phyloP scores from a whole-genome alignment of 768 basidiomycete genomes.

The Lactifluus volemus region DNA sequence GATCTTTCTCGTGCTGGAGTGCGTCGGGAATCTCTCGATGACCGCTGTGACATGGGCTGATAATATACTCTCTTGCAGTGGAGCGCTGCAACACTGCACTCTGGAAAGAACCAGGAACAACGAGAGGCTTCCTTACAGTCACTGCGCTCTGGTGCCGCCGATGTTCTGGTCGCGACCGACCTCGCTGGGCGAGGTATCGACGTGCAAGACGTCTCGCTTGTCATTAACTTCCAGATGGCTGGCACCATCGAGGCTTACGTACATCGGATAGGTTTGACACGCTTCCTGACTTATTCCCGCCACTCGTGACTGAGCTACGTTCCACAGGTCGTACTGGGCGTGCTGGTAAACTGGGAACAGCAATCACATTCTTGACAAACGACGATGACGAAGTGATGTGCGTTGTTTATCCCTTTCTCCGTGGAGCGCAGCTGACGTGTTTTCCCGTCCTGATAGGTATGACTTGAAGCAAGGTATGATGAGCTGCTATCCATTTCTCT shows the following conservation, averaged over 20 bases:
- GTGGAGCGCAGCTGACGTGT: conserved; percentile 3
- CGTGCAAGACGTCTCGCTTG: conserved; percentile 91
- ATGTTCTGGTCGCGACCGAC: conserved; percentile 94
- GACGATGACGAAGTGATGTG: conserved; percentile 95
- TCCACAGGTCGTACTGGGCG: conserved; percentile 85
- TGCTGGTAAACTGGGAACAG: conserved; percentile 87
- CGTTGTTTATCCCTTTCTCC: conserved; percentile 8
- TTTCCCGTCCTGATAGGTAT: conserved; percentile 48
- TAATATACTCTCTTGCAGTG: conserved; percentile 41
- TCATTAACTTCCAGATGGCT: conserved; percentile 98
- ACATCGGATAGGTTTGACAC: conserved; percentile 78
- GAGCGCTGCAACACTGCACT: conserved; percentile 87
- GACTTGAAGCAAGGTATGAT: conserved; percentile 84
- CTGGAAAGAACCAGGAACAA: conserved; percentile 96
- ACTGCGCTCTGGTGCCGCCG: conserved; percentile 75
- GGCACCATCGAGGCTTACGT: conserved; percentile 95
- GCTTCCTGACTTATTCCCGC: not conserved
- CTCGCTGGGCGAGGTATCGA: conserved; percentile 98
- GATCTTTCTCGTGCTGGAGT: conserved; percentile 86
- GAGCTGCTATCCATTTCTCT: conserved; percentile 20
- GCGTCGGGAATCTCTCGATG: conserved; percentile 26
- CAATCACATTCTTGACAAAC: conserved; percentile 94
- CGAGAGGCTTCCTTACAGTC: conserved; percentile 87
- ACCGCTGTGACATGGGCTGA: not conserved
- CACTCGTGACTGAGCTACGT: conserved; percentile 3